phyloP scores from a whole-genome alignment of 768 basidiomycete genomes.

The Podaxis sp. region DNA sequence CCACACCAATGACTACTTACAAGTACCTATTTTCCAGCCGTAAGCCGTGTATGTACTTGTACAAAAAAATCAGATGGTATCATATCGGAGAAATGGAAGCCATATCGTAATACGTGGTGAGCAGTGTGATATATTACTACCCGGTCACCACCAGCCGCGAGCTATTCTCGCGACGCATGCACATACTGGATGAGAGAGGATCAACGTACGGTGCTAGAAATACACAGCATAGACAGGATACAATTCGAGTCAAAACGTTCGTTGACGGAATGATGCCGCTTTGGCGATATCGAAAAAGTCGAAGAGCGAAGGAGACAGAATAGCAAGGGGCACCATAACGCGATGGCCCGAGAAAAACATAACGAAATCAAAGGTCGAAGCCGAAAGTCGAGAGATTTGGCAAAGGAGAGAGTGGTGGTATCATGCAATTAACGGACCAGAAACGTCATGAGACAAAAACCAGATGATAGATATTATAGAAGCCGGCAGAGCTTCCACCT shows the following conservation, averaged over 20 bases:
- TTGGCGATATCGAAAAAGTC: constrained; percentile 12
- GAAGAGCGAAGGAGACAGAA: constrained; percentile 7
- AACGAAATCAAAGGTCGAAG: constrained; percentile 5
- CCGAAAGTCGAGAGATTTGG: background rate
- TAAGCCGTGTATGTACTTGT: constrained; percentile 7
- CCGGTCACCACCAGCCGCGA: constrained; percentile 15
- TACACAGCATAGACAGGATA: constrained; percentile 13
- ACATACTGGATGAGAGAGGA: constrained; percentile 15
- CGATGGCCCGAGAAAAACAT: constrained; percentile 9
- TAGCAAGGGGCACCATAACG: constrained; percentile 1
- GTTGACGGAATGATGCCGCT: background rate
- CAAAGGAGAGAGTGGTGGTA: constrained; percentile 12
- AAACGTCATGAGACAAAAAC: constrained; percentile 31
- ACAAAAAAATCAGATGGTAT: constrained; percentile 1
- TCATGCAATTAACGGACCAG: constrained; percentile 20
- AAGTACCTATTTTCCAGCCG: constrained; percentile 1
- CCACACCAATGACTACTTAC: background rate
- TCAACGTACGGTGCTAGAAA: constrained; percentile 27
- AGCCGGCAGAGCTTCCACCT: constrained; percentile 3
- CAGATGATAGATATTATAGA: constrained; percentile 15
- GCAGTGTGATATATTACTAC: constrained; percentile 15
- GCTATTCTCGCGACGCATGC: constrained; percentile 13
- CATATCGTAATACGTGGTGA: constrained; percentile 3
- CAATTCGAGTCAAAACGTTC: background rate
- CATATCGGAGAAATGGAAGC: background rate